These are phyloP conservation scores for Colletotrichum liaoningense DNA, from an alignment of 2,329 filamentous ascomycete genomes.

Conservation along the genomic window DNA sequence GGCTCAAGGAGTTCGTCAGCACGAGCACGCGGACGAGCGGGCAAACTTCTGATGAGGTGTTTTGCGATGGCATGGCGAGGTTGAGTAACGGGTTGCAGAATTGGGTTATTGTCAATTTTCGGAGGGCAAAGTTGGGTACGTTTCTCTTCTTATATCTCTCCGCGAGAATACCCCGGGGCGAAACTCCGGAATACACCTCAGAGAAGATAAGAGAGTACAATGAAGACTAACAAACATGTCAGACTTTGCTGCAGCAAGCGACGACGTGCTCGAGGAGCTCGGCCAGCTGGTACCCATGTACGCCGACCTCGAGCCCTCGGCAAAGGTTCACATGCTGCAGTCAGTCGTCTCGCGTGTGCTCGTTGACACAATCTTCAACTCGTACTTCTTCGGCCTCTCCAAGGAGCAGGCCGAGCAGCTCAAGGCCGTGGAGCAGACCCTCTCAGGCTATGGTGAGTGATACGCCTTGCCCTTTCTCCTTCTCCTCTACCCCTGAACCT, in stretches of 20 bases:
- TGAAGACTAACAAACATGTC: constrained; percentile 15
- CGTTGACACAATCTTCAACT: constrained; percentile 70
- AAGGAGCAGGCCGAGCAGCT: constrained; percentile 64
- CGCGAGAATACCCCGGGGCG: too few species aligned
- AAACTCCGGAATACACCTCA: background rate
- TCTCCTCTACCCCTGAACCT: background rate
- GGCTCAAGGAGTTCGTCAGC: constrained; percentile 79
- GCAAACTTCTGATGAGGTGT: constrained; percentile 74
- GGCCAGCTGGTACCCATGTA: constrained; percentile 67
- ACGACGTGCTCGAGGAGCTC: constrained; percentile 55
- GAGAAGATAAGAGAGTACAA: constrained; percentile 13
- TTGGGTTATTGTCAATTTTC: constrained; percentile 78
- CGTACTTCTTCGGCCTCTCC: constrained; percentile 73
- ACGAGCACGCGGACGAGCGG: constrained; percentile 71
- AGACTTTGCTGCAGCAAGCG: constrained; percentile 58
- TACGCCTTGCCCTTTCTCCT: background rate
- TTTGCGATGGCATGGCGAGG: constrained; percentile 70
- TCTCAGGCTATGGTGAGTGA: constrained; percentile 45
- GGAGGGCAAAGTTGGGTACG: constrained; percentile 69
- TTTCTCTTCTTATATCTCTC: constrained; percentile 8
- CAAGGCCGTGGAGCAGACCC: constrained; percentile 58
- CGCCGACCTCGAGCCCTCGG: constrained; percentile 61
- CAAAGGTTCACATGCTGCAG: constrained; percentile 73
- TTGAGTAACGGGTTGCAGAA: constrained; percentile 78
- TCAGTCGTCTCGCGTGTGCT: constrained; percentile 70